Evolutionary conservation across 1,284 basidiomycete species (phyloP).

Genomic region (Cystobasidiaceae sp.): DNA sequence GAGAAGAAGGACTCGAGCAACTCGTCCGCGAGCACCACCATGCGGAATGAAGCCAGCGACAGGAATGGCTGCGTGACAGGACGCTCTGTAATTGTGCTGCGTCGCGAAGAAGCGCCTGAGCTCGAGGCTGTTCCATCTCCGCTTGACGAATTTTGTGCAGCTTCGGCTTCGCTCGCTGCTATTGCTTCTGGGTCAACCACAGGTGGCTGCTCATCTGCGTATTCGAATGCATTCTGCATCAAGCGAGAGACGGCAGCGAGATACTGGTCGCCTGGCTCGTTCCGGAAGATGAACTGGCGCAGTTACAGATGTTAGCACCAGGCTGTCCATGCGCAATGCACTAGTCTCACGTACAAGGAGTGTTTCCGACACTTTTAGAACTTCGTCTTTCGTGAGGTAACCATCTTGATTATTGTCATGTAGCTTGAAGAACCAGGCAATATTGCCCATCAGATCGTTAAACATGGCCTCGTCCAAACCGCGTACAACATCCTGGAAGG

Average conservation of each 20-base stretch:
- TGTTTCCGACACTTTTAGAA: conserved; percentile 82
- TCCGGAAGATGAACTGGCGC: conserved; percentile 88
- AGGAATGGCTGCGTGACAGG: conserved; percentile 41
- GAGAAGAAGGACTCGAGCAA: conserved; percentile 92
- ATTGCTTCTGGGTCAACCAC: neutral
- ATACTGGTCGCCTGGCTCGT: conserved; percentile 93
- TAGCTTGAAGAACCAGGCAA: conserved; percentile 96
- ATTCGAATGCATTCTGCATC: conserved; percentile 95
- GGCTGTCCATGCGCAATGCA: neutral
- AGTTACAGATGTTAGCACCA: neutral
- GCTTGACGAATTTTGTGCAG: neutral
- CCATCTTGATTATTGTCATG: conserved; percentile 96
- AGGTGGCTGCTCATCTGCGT: conserved; percentile 71
- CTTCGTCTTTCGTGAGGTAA: conserved; percentile 90
- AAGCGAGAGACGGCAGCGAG: conserved; percentile 91
- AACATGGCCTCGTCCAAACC: conserved; percentile 90
- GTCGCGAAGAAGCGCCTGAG: conserved; percentile 1
- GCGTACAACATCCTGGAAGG: conserved; percentile 81
- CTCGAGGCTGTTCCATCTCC: neutral
- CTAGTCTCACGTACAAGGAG: conserved; percentile 65
- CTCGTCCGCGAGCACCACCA: conserved; percentile 93
- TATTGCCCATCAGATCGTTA: conserved; percentile 95
- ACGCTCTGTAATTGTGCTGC: conserved; percentile 23
- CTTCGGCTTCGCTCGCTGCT: neutral
- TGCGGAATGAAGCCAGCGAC: conserved; percentile 69